Percentiles rank a stretch among this genome's conserved stretches.
Evolutionary conservation across 1,139 yeast species (phyloP).

Genomic region (Waltiozyma sp.): DNA sequence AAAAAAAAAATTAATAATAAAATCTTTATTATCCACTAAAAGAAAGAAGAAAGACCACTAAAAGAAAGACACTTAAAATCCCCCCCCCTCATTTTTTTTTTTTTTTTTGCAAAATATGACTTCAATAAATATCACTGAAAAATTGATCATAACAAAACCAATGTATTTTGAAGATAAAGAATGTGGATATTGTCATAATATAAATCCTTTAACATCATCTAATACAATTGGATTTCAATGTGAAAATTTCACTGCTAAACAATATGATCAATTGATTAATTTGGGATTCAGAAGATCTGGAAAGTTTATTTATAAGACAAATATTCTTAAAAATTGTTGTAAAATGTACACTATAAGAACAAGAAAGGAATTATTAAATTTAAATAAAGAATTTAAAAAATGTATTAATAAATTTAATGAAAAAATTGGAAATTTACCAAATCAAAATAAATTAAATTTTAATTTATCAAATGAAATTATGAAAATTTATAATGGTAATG

Average conservation of each 20-base stretch:
- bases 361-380: constrained; percentile 29
- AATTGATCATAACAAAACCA: neutral
- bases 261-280: constrained; percentile 57
- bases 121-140: neutral
- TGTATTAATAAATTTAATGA: constrained; percentile 51
- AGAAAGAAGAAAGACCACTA: too few species aligned
- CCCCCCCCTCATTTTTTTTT: too few species aligned
- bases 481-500: constrained; percentile 44
- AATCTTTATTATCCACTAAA: too few species aligned
- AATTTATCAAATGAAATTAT: constrained; percentile 24
- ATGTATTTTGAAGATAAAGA: neutral
- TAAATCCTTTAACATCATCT: neutral
- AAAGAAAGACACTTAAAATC: too few species aligned
- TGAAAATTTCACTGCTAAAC: constrained; percentile 34
- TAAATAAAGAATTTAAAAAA: constrained; percentile 59
- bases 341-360: constrained; percentile 76
- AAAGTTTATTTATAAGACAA: constrained; percentile 59
- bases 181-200: neutral
- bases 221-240: constrained; percentile 35
- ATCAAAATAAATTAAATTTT: constrained; percentile 4
- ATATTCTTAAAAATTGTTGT: constrained; percentile 65
- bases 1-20: too few species aligned
- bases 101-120: too few species aligned
- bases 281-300: constrained; percentile 79
- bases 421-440: constrained; percentile 7